A percentile compares a stretch with the other conserved stretches of the same genome.
These are phyloP conservation scores for Wickerhamiella vanderwaltii DNA, from an alignment of 805 yeast species.

Conservation along the genomic window DNA sequence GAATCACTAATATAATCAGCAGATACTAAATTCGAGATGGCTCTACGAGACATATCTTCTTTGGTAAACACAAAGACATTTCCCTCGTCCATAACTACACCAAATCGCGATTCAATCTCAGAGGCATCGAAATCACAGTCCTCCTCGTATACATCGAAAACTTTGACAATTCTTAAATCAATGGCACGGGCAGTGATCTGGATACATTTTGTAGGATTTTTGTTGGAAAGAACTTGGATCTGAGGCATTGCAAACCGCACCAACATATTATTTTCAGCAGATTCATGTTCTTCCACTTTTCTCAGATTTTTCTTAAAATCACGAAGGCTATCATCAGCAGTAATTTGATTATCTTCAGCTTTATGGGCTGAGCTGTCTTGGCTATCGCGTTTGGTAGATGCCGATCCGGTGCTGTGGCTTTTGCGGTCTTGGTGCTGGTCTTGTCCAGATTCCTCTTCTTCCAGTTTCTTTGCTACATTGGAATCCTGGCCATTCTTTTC, in stretches of 20 bases:
- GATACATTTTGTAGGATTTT: slow-evolving; percentile 45
- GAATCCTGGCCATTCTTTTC: background rate
- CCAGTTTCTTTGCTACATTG: slow-evolving; percentile 1
- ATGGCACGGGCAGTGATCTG: slow-evolving; percentile 64
- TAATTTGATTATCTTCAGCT: background rate
- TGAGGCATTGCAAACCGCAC: slow-evolving; percentile 71
- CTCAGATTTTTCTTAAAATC: slow-evolving; percentile 32
- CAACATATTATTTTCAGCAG: slow-evolving; percentile 40
- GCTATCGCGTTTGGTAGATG: background rate
- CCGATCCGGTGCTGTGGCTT: background rate
- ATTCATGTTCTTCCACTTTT: slow-evolving; percentile 29
- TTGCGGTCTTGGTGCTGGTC: background rate
- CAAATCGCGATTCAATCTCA: slow-evolving; percentile 53
- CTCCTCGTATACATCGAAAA: slow-evolving; percentile 35
- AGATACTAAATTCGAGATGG: slow-evolving; percentile 35
- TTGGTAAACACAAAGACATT: slow-evolving; percentile 57
- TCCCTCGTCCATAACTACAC: slow-evolving; percentile 55
- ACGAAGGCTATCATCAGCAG: slow-evolving; percentile 10
- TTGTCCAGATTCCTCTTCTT: background rate
- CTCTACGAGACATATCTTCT: slow-evolving; percentile 33
- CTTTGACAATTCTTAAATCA: slow-evolving; percentile 54
- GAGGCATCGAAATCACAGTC: slow-evolving; percentile 33
- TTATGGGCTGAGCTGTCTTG: background rate
- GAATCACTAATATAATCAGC: slow-evolving; percentile 47
- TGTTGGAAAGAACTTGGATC: slow-evolving; percentile 50